Percentiles rank a stretch among this genome's conserved stretches.
Evolutionary conservation across 495 filamentous ascomycete species (phyloP).

Genomic region (Endocarpon pusillum): DNA sequence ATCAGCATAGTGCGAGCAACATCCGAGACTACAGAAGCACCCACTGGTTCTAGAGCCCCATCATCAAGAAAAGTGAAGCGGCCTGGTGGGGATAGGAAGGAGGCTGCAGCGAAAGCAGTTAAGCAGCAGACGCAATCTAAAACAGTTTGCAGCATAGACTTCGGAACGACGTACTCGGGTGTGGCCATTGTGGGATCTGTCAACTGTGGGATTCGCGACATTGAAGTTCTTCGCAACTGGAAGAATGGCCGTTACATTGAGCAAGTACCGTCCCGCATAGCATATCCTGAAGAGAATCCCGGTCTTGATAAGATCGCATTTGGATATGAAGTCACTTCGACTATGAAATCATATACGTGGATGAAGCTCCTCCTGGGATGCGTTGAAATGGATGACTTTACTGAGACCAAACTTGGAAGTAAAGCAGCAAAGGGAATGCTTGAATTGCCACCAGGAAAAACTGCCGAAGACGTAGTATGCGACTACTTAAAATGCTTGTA

Average conservation of each 20-base stretch:
- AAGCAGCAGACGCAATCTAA: no score
- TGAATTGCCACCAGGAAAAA: slow-evolving; percentile 6
- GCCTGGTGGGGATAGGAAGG: no score
- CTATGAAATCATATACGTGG: slow-evolving; percentile 7
- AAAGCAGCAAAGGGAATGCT: no score
- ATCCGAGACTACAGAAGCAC: no score
- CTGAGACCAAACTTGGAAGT: slow-evolving; percentile 6
- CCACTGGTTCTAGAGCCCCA: no score
- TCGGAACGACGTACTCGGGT: background rate
- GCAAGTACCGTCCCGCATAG: slow-evolving; percentile 6
- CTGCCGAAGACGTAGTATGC: slow-evolving; percentile 17
- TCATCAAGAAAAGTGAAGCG: no score
- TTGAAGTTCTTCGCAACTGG: slow-evolving; percentile 8
- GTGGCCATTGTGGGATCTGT: no score
- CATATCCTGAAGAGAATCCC: slow-evolving; percentile 4
- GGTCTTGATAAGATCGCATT: slow-evolving; percentile 1
- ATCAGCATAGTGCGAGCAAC: no score
- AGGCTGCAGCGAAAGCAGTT: no score
- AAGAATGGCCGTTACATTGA: slow-evolving; percentile 5
- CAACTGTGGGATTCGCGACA: no score
- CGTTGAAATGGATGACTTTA: background rate
- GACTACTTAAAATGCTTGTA: slow-evolving; percentile 30
- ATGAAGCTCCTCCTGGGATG: slow-evolving; percentile 11
- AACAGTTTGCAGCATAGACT: no score
- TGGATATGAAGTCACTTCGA: slow-evolving; percentile 10